Evolutionary conservation across 352 stramenopile species (phyloP).

Genomic region (Pythium brassicae): DNA sequence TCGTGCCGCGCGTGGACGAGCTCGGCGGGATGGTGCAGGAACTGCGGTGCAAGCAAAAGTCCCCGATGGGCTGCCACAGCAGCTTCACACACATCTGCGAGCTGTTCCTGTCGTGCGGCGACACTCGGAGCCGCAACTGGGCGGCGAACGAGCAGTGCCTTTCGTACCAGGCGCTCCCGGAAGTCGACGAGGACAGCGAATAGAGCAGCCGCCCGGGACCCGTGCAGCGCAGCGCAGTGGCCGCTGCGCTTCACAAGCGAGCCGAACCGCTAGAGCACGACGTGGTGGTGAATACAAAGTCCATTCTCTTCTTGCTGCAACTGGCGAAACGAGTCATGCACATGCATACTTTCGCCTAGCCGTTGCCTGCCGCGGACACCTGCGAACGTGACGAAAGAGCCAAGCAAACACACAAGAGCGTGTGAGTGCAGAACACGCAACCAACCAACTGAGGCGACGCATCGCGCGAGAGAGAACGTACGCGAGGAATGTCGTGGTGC

Average conservation of each 20-base stretch:
- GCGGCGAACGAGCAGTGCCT: conserved; percentile 50
- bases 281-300: no score
- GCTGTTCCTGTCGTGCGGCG: conserved; percentile 68
- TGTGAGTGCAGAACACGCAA: no score
- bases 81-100: conserved; percentile 74
- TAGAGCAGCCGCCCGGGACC: neutral
- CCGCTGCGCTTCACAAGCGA: neutral
- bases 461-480: conserved; percentile 26
- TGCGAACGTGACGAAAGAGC: conserved; percentile 6
- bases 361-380: conserved; percentile 88
- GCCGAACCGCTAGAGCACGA: no score
- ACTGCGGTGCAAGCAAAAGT: conserved; percentile 66
- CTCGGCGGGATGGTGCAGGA: conserved; percentile 76
- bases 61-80: conserved; percentile 66
- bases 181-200: conserved; percentile 6
- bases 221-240: neutral
- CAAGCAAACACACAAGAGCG: neutral
- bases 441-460: neutral
- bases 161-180: conserved; percentile 32
- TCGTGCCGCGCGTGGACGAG: conserved; percentile 72
- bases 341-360: conserved; percentile 34
- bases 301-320: no score
- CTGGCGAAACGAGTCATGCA: no score
- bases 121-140: conserved; percentile 60
- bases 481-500: conserved; percentile 97